Percentiles rank a stretch among this genome's conserved stretches.
Evolutionary conservation across 1,139 yeast species (phyloP).

Genomic region (Hansenula lynferdii): DNA sequence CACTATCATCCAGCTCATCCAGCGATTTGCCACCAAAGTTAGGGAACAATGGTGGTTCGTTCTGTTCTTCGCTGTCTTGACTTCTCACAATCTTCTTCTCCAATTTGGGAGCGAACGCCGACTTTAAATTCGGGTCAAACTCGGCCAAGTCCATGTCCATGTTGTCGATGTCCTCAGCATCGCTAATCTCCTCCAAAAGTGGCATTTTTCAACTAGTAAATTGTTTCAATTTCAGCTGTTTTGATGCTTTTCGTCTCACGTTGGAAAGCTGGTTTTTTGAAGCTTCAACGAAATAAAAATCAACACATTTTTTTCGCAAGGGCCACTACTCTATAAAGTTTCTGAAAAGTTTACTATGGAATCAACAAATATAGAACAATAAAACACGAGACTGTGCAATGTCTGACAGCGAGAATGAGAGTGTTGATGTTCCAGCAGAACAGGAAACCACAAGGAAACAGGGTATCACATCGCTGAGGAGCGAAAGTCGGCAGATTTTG

Average conservation of each 20-base stretch:
- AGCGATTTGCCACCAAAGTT: neutral
- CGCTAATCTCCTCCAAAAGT: conserved; percentile 76
- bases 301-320: neutral
- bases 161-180: conserved; percentile 80
- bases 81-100: conserved; percentile 57
- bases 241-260: neutral
- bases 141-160: conserved; percentile 92
- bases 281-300: neutral
- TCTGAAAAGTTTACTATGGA: neutral
- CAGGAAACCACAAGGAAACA: no score
- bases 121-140: conserved; percentile 68
- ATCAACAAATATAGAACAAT: no score
- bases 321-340: neutral
- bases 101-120: conserved; percentile 68
- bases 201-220: conserved; percentile 61
- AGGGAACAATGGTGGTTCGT: conserved; percentile 17
- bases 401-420: no score
- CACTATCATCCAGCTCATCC: conserved; percentile 7
- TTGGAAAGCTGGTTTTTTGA: no score
- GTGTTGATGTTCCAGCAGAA: neutral
- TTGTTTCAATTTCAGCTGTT: neutral
- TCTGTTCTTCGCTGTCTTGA: conserved; percentile 42
- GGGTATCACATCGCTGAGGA: neutral
- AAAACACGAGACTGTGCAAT: no score
- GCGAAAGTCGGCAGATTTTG: neutral